These are phyloP conservation scores for Leccinum rimulosum DNA, from an alignment of 768 basidiomycete genomes.

Conservation along the genomic window DNA sequence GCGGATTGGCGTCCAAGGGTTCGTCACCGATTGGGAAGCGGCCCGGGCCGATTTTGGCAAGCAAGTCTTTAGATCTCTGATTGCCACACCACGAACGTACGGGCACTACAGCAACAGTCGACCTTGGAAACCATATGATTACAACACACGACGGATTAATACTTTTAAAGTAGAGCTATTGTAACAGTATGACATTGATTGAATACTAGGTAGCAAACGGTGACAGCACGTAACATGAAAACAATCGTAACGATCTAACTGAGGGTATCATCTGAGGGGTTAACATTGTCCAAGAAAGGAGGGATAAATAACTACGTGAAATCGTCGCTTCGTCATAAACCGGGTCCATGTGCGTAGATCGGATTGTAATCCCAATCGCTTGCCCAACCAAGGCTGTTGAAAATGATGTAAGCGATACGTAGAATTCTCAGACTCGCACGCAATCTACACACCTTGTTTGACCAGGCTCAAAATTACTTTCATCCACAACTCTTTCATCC, in stretches of 20 bases:
- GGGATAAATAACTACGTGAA: slow-evolving; percentile 2
- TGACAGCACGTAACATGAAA: neutral
- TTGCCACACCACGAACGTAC: neutral
- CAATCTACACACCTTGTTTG: slow-evolving; percentile 15
- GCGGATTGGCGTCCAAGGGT: neutral
- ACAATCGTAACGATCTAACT: slow-evolving; percentile 4
- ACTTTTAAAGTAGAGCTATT: slow-evolving; percentile 17
- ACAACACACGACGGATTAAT: neutral
- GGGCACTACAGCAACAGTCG: neutral
- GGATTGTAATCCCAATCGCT: slow-evolving; percentile 21
- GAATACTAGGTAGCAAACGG: slow-evolving; percentile 2
- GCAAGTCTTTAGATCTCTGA: neutral
- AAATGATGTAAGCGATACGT: neutral
- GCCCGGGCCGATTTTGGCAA: neutral
- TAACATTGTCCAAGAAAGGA: slow-evolving; percentile 18
- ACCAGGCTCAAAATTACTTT: neutral
- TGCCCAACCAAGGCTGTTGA: slow-evolving; percentile 13
- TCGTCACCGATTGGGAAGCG: slow-evolving; percentile 10
- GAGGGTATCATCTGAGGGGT: slow-evolving; percentile 2
- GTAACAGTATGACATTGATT: slow-evolving; percentile 4
- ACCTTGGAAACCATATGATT: slow-evolving; percentile 1
- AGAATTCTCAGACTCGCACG: neutral
- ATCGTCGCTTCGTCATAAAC: slow-evolving; percentile 1
- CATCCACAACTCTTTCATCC: neutral
- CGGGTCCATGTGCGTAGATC: slow-evolving; percentile 7